A percentile compares a stretch with the other conserved stretches of the same genome.
Conservation (phyloP, 768 basidiomycete genomes). For the Cystofilobasidium ferigula region DNA sequence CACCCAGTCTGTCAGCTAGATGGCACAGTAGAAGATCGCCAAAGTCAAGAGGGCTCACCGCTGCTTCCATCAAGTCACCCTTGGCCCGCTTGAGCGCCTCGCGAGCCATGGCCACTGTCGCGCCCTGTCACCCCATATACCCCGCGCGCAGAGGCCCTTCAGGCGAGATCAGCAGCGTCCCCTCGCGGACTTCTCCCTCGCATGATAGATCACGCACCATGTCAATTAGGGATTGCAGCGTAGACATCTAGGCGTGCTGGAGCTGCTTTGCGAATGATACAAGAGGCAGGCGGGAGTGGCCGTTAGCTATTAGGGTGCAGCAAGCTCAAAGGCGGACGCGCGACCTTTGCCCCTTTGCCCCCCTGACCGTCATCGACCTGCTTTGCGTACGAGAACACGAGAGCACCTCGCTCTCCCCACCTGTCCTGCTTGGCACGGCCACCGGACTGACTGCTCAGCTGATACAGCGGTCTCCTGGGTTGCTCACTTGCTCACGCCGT, state of each 20-base stretch:
- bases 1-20: background rate
- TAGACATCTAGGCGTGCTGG: background rate
- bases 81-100: constrained; percentile 69
- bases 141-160: background rate
- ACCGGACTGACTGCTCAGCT: too few species aligned
- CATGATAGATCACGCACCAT: constrained; percentile 41
- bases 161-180: constrained; percentile 14
- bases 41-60: constrained; percentile 62
- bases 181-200: background rate
- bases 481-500: too few species aligned
- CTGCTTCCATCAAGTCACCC: constrained; percentile 78
- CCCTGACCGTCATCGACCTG: too few species aligned
- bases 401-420: too few species aligned
- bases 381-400: too few species aligned
- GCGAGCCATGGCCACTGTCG: constrained; percentile 65
- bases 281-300: too few species aligned
- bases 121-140: constrained; percentile 62
- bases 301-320: too few species aligned
- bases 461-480: too few species aligned
- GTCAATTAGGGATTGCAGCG: constrained; percentile 52
- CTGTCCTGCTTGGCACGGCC: too few species aligned
- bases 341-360: too few species aligned
- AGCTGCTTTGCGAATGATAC: too few species aligned
- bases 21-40: background rate
- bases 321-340: too few species aligned